These are phyloP conservation scores for Cyclotella cryptica DNA, from an alignment of 108 stramenopile species.

Conservation along the genomic window DNA sequence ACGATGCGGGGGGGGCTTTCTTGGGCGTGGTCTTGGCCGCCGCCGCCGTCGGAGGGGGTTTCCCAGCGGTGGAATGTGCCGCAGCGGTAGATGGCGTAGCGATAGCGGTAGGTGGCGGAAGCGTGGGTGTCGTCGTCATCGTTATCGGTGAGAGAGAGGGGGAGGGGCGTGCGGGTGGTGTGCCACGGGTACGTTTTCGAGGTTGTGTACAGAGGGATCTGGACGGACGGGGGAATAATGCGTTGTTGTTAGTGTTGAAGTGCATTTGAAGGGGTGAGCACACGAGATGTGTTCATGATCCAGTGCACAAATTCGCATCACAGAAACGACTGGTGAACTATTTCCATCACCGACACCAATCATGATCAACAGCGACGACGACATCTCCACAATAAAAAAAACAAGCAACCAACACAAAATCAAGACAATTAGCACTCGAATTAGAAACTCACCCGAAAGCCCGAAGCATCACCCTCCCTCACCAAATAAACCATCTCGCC, in stretches of 20 bases:
- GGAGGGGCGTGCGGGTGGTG: slow-evolving; percentile 62
- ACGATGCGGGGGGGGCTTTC: slow-evolving; percentile 35
- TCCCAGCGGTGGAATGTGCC: slow-evolving; percentile 81
- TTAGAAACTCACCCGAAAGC: slow-evolving; percentile 56
- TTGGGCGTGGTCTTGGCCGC: slow-evolving; percentile 23
- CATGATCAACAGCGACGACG: no score
- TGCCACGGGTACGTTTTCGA: slow-evolving; percentile 81
- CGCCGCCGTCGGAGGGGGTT: slow-evolving; percentile 52
- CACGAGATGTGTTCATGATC: neutral
- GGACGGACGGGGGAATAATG: slow-evolving; percentile 11
- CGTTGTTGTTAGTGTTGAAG: no score
- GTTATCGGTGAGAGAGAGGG: slow-evolving; percentile 43
- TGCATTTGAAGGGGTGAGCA: neutral
- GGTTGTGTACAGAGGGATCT: slow-evolving; percentile 75
- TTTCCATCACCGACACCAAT: no score
- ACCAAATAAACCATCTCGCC: slow-evolving; percentile 80
- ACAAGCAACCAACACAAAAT: neutral
- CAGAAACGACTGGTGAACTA: no score
- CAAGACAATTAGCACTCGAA: no score
- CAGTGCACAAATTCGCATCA: neutral
- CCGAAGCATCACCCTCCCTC: slow-evolving; percentile 48
- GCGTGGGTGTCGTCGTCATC: slow-evolving; percentile 20
- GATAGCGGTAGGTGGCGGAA: slow-evolving; percentile 63
- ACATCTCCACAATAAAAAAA: neutral
- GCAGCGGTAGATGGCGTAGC: slow-evolving; percentile 74